Conservation (phyloP, 805 yeast genomes). For the Nakazawaea wyomingensis region DNA sequence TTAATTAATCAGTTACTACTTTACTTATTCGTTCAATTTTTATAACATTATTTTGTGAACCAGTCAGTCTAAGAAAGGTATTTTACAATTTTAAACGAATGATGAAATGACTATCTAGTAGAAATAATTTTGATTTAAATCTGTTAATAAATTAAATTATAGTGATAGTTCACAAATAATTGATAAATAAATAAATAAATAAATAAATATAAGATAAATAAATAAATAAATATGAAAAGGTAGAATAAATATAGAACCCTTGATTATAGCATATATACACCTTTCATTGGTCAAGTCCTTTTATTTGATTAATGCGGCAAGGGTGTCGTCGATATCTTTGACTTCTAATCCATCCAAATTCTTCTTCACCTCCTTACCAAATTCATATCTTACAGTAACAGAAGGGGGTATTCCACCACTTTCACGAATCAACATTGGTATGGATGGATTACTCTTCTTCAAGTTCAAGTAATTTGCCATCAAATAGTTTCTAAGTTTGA, state of each 20-base stretch:
- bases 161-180: too few relatives aligned
- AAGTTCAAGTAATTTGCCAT: slow-evolving; percentile 60
- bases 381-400: slow-evolving; percentile 67
- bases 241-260: too few relatives aligned
- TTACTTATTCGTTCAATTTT: too few relatives aligned
- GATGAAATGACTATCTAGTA: too few relatives aligned
- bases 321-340: slow-evolving; percentile 36
- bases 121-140: too few relatives aligned
- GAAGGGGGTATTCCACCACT: slow-evolving; percentile 68
- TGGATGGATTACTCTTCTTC: slow-evolving; percentile 53
- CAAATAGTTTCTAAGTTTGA: slow-evolving; percentile 47
- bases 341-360: slow-evolving; percentile 44
- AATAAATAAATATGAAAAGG: background rate
- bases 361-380: slow-evolving; percentile 45
- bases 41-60: too few relatives aligned
- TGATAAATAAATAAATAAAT: background rate
- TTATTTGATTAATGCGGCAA: slow-evolving; percentile 30
- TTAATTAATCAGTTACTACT: too few relatives aligned
- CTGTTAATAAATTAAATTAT: too few relatives aligned
- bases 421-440: slow-evolving; percentile 78
- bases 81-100: too few relatives aligned
- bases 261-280: too few relatives aligned
- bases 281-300: background rate
- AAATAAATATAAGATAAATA: slow-evolving; percentile 6
- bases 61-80: too few relatives aligned